phyloP scores from a whole-genome alignment of 2,329 filamentous ascomycete genomes.

The Pseudogymnoascus sp. region DNA sequence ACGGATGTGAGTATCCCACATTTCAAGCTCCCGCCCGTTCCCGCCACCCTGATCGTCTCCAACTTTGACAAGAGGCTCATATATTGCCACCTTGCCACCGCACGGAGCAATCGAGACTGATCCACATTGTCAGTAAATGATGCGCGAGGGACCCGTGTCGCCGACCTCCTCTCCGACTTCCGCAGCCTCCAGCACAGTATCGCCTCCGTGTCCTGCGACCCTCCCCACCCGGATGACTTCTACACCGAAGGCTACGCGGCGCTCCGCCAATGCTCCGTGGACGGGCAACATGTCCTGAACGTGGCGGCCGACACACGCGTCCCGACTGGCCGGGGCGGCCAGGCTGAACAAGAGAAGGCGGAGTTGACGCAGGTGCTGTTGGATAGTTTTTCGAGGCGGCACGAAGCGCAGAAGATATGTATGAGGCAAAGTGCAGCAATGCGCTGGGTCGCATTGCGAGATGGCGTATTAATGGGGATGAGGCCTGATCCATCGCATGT shows the following conservation, averaged over 20 bases:
- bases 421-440: conserved; percentile 53
- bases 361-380: conserved; percentile 57
- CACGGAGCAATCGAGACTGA: conserved; percentile 14
- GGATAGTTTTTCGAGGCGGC: conserved; percentile 53
- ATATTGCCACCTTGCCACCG: conserved; percentile 6
- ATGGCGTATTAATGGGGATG: conserved; percentile 45
- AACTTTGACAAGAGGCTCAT: conserved; percentile 1
- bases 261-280: conserved; percentile 54
- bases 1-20: conserved; percentile 26
- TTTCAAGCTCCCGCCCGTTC: conserved; percentile 11
- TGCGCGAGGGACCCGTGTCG: conserved; percentile 51
- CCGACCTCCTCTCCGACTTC: conserved; percentile 56
- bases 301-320: conserved; percentile 56
- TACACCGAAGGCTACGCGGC: conserved; percentile 57
- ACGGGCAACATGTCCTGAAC: conserved; percentile 59
- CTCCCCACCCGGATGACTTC: conserved; percentile 49
- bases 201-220: conserved; percentile 48
- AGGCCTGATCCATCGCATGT: conserved; percentile 42
- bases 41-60: background rate
- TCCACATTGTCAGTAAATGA: conserved; percentile 48
- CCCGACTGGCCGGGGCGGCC: conserved; percentile 44
- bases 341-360: conserved; percentile 53
- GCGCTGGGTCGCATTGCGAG: conserved; percentile 50
- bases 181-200: conserved; percentile 56
- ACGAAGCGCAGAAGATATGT: conserved; percentile 59